Conservation (phyloP, 2,329 filamentous ascomycete species). For the Sporothrix curviconia region DNA sequence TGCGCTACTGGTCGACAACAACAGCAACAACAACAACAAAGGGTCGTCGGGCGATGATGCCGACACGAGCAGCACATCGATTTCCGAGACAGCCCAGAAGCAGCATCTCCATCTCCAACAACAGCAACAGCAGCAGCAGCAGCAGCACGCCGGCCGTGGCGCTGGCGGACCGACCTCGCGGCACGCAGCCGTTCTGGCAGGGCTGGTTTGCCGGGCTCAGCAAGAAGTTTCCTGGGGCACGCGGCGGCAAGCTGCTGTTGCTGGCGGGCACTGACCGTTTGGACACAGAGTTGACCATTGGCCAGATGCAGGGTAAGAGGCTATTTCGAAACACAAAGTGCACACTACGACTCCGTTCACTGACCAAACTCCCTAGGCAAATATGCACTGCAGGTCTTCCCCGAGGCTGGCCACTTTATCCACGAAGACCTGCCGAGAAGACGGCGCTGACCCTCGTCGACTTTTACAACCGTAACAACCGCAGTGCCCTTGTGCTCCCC, state of each 20-base stretch:
- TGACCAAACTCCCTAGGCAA: constrained; percentile 51
- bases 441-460: constrained; percentile 79
- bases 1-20: constrained; percentile 54
- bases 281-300: constrained; percentile 88
- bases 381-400: constrained; percentile 91
- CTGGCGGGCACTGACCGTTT: constrained; percentile 84
- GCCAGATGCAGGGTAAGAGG: constrained; percentile 82
- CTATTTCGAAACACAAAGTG: too few species aligned
- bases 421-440: constrained; percentile 89
- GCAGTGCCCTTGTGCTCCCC: constrained; percentile 75
- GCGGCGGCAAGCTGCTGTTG: constrained; percentile 76
- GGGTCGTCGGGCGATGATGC: not conserved
- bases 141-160: constrained; percentile 49
- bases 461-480: constrained; percentile 87
- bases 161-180: constrained; percentile 81
- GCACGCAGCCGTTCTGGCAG: constrained; percentile 88
- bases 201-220: constrained; percentile 88
- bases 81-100: not conserved
- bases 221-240: constrained; percentile 75
- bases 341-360: constrained; percentile 9
- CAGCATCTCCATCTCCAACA: not conserved
- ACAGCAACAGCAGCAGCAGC: not conserved
- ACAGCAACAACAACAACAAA: constrained; percentile 45
- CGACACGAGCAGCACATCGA: constrained; percentile 7
- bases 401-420: constrained; percentile 92